Evolutionary conservation across 306 rosid genomes (phyloP).

Genomic region (Gastrolobium villosum): DNA sequence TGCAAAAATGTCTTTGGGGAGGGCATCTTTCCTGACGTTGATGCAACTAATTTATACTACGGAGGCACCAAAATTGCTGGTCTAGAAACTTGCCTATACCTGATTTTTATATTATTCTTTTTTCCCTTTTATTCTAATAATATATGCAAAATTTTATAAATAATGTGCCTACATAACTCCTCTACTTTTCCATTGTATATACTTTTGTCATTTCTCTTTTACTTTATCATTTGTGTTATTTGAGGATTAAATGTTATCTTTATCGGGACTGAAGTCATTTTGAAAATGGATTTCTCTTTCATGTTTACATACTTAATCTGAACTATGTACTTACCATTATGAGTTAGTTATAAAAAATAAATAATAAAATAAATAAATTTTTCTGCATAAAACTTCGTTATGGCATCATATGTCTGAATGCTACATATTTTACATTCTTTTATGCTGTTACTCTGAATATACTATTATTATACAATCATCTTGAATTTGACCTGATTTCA

Average conservation of each 20-base stretch:
- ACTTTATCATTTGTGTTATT: slow-evolving; percentile 2
- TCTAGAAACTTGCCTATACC: slow-evolving; percentile 45
- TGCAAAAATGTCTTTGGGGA: slow-evolving; percentile 95
- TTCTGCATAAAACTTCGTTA: slow-evolving; percentile 7
- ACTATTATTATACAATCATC: background rate
- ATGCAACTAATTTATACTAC: slow-evolving; percentile 77
- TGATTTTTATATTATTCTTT: slow-evolving; percentile 10
- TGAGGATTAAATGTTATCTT: slow-evolving; percentile 12
- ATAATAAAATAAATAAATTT: background rate
- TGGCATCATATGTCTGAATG: slow-evolving; percentile 25
- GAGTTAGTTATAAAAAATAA: background rate
- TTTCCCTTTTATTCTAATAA: background rate
- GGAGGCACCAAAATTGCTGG: slow-evolving; percentile 95
- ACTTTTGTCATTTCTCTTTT: background rate
- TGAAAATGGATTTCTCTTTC: background rate
- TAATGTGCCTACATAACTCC: slow-evolving; percentile 6
- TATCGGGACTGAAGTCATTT: slow-evolving; percentile 29
- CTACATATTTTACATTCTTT: slow-evolving; percentile 24
- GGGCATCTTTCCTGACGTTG: slow-evolving; percentile 86
- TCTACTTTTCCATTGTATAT: slow-evolving; percentile 14
- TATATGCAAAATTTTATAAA: slow-evolving; percentile 18
- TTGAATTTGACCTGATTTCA: slow-evolving; percentile 25
- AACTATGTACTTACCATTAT: slow-evolving; percentile 9
- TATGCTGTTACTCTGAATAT: slow-evolving; percentile 26
- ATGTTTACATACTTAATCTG: slow-evolving; percentile 17